These are phyloP conservation scores for Phytophthora capsici DNA, from an alignment of 352 stramenopile species.

Conservation along the genomic window DNA sequence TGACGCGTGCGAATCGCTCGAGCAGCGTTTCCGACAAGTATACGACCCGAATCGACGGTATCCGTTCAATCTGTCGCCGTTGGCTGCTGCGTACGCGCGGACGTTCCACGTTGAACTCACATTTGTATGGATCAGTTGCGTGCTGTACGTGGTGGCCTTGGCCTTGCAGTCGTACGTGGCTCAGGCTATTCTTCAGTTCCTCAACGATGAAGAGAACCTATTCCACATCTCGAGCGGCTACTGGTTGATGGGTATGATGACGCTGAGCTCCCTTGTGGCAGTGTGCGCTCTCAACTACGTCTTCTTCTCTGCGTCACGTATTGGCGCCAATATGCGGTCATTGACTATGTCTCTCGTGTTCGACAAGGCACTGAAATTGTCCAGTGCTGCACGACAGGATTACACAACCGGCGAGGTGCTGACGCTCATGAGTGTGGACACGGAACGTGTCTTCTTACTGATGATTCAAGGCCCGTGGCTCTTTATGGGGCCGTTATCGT, in stretches of 20 bases:
- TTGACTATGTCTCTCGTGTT: constrained; percentile 51
- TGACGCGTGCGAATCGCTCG: constrained; percentile 29
- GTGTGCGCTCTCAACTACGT: constrained; percentile 46
- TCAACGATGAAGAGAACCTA: constrained; percentile 36
- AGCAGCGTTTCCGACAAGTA: constrained; percentile 24
- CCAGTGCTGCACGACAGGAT: constrained; percentile 40
- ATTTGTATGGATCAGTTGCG: constrained; percentile 23
- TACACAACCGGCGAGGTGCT: constrained; percentile 50
- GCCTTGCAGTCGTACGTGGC: constrained; percentile 36
- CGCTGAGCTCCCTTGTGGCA: constrained; percentile 23
- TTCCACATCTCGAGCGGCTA: constrained; percentile 41
- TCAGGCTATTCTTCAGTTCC: constrained; percentile 36
- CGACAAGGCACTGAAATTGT: constrained; percentile 70
- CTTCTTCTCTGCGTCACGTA: constrained; percentile 39
- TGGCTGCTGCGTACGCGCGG: constrained; percentile 18
- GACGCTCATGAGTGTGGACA: constrained; percentile 49
- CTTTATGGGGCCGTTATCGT: constrained; percentile 30
- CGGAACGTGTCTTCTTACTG: constrained; percentile 42
- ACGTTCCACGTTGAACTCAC: constrained; percentile 24
- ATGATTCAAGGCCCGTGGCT: constrained; percentile 42
- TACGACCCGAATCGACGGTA: constrained; percentile 23
- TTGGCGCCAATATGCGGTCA: constrained; percentile 47
- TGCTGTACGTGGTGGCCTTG: constrained; percentile 38
- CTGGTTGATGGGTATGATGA: constrained; percentile 37
- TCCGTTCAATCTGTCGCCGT: constrained; percentile 21